A percentile compares a stretch with the other conserved stretches of the same genome.
Evolutionary conservation across 2,329 filamentous ascomycete species (phyloP).

Genomic region (Cladosporium sp.): DNA sequence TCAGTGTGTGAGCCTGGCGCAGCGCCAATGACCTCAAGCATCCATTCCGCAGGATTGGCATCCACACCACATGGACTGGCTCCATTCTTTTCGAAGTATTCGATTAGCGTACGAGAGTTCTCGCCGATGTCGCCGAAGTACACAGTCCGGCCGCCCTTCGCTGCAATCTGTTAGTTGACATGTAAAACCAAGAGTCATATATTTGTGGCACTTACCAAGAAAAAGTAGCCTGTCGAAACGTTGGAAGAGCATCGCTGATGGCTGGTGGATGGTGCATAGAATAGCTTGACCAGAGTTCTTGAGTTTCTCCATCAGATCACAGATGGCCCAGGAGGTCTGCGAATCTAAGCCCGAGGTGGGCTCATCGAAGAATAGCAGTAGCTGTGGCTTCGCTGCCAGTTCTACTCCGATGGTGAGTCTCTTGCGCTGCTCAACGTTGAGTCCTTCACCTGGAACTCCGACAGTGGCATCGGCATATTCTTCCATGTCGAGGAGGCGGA

Average conservation of each 20-base stretch:
- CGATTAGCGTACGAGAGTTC: slow-evolving; percentile 65
- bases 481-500: slow-evolving; percentile 86
- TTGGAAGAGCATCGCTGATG: slow-evolving; percentile 90
- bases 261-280: slow-evolving; percentile 94
- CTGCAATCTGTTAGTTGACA: slow-evolving; percentile 30
- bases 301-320: slow-evolving; percentile 83
- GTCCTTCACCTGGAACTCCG: slow-evolving; percentile 83
- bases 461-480: slow-evolving; percentile 88
- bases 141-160: slow-evolving; percentile 72
- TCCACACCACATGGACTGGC: slow-evolving; percentile 63
- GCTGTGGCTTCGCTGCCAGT: slow-evolving; percentile 83
- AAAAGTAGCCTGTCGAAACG: slow-evolving; percentile 82
- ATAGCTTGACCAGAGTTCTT: slow-evolving; percentile 88
- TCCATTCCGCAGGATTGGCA: slow-evolving; percentile 82
- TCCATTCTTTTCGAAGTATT: slow-evolving; percentile 75
- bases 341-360: slow-evolving; percentile 91
- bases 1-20: slow-evolving; percentile 52
- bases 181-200: too few relatives aligned
- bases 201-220: slow-evolving; percentile 41
- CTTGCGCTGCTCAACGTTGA: slow-evolving; percentile 69
- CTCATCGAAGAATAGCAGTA: slow-evolving; percentile 91
- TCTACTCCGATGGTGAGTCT: slow-evolving; percentile 93
- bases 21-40: slow-evolving; percentile 60
- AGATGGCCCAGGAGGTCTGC: slow-evolving; percentile 90
- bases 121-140: slow-evolving; percentile 80